Evolutionary conservation across 768 basidiomycete species (phyloP).

Genomic region (Lactarius pseudohatsudake): DNA sequence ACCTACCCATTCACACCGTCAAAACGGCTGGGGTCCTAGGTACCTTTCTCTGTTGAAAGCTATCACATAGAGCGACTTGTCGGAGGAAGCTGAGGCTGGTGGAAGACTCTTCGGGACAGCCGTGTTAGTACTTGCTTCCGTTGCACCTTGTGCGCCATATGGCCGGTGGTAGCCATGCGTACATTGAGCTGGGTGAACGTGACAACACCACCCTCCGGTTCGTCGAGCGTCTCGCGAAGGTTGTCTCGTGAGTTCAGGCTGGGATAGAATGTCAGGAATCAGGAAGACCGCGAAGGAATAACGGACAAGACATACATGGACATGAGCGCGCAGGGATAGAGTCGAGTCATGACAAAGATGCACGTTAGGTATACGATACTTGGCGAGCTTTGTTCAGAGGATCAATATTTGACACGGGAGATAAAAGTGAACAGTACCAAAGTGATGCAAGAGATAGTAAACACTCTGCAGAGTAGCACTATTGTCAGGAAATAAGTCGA

Average conservation of each 20-base stretch:
- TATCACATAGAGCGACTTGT: not conserved
- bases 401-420: not conserved
- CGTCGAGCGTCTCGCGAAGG: not conserved
- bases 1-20: not conserved
- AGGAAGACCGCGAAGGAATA: not conserved
- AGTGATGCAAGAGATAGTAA: no score
- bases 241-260: not conserved
- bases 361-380: not conserved
- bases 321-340: no score
- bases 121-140: not conserved
- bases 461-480: no score
- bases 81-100: no score
- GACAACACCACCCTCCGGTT: not conserved
- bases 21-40: no score
- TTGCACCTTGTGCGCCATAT: not conserved
- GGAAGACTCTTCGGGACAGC: not conserved
- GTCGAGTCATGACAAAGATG: no score
- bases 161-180: not conserved
- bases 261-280: not conserved
- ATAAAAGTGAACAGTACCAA: no score
- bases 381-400: not conserved
- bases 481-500: no score
- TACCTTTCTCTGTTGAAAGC: not conserved
- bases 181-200: not conserved
- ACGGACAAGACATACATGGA: not conserved